Evolutionary conservation across 176 grass and related monocot species (phyloP).

Genomic region (Hordeum marinum): DNA sequence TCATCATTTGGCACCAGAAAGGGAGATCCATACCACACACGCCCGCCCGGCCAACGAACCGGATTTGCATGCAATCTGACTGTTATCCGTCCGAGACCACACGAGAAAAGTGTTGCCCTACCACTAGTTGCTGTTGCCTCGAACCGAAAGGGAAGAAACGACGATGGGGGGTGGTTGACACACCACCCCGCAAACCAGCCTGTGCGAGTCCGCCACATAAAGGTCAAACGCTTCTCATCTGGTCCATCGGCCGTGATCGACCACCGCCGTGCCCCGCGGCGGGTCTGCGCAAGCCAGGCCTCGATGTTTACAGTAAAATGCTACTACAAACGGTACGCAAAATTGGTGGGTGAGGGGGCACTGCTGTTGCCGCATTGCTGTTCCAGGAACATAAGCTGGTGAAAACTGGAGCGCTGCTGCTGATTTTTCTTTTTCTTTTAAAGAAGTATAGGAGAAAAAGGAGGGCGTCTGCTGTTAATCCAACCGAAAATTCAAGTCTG

Average conservation of each 20-base stretch:
- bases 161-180: neutral
- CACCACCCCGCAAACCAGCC: slow-evolving; percentile 1
- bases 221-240: neutral
- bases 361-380: neutral
- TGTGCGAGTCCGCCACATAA: neutral
- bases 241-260: neutral
- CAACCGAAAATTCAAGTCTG: neutral
- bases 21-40: slow-evolving; percentile 1
- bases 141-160: slow-evolving; percentile 17
- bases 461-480: neutral
- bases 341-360: neutral
- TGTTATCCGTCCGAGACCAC: slow-evolving; percentile 5
- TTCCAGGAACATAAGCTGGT: slow-evolving; percentile 1
- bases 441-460: neutral
- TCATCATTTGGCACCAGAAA: slow-evolving; percentile 36
- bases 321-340: neutral
- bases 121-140: neutral
- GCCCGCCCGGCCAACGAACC: slow-evolving; percentile 5
- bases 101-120: slow-evolving; percentile 11
- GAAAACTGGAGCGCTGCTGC: neutral
- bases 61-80: slow-evolving; percentile 9
- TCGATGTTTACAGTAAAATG: neutral
- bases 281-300: neutral
- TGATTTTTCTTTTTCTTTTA: too few species aligned
- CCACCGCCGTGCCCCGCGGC: too few species aligned